Conservation (phyloP, 179 eudicot genomes). For the Beta macrorhiza region DNA sequence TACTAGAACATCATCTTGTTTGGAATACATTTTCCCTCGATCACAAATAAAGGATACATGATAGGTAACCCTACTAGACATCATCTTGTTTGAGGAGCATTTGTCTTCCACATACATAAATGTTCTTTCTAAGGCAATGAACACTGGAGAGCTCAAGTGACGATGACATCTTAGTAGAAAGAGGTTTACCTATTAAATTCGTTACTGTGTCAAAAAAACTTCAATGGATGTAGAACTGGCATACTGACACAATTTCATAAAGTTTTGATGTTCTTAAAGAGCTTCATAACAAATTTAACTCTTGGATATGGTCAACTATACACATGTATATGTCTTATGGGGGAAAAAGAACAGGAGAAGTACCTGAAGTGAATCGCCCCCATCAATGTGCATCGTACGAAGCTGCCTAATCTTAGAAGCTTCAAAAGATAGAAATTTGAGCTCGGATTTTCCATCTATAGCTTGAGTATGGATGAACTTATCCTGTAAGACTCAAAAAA, state of each 20-base stretch:
- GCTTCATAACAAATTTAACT: neutral
- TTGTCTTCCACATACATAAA: neutral
- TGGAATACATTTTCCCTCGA: neutral
- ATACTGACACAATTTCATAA: neutral
- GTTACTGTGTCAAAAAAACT: neutral
- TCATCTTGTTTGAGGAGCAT: no score
- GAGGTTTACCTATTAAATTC: neutral
- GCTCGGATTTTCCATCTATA: slow-evolving; percentile 63
- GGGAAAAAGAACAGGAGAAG: neutral
- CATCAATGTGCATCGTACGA: slow-evolving; percentile 63
- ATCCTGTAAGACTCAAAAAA: slow-evolving; percentile 38
- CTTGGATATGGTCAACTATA: neutral
- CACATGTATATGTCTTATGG: neutral
- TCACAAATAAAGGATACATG: neutral
- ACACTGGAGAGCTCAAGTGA: neutral
- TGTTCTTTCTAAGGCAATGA: neutral
- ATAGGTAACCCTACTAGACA: neutral
- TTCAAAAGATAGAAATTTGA: slow-evolving; percentile 56
- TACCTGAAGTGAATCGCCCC: slow-evolving; percentile 66
- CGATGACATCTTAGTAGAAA: neutral
- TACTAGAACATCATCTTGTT: neutral
- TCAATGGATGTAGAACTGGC: neutral
- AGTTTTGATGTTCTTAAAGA: neutral
- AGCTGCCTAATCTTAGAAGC: slow-evolving; percentile 72
- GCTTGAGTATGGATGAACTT: slow-evolving; percentile 46